phyloP scores from a whole-genome alignment of 2,329 filamentous ascomycete species.

The Stemphylium vesicarium region DNA sequence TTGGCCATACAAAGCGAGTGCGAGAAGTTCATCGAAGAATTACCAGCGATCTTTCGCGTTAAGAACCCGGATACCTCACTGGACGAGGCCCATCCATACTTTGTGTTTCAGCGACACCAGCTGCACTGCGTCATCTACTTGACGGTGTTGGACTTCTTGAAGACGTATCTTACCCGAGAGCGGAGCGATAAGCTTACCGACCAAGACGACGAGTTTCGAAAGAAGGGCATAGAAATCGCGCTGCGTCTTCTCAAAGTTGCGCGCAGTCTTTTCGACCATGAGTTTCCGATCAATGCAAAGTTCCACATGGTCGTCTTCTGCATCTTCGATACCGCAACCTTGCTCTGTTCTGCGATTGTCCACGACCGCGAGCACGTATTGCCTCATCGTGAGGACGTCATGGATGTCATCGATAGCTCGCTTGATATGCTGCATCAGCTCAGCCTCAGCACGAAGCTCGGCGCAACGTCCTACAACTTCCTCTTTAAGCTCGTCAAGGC shows the following conservation, averaged over 20 bases:
- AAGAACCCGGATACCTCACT: slow-evolving; percentile 51
- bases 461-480: slow-evolving; percentile 39
- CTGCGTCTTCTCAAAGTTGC: slow-evolving; percentile 53
- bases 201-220: slow-evolving; percentile 50
- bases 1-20: slow-evolving; percentile 44
- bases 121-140: slow-evolving; percentile 55
- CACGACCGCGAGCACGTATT: slow-evolving; percentile 56
- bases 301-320: slow-evolving; percentile 59
- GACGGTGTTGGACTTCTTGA: slow-evolving; percentile 56
- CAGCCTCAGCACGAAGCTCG: slow-evolving; percentile 37
- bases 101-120: slow-evolving; percentile 56
- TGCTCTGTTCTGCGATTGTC: slow-evolving; percentile 59
- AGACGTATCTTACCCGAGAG: slow-evolving; percentile 54
- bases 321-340: slow-evolving; percentile 60
- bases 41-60: slow-evolving; percentile 53
- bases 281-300: slow-evolving; percentile 56
- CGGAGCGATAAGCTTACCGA: slow-evolving; percentile 33
- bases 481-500: slow-evolving; percentile 40
- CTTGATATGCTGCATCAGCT: slow-evolving; percentile 42
- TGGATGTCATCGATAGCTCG: slow-evolving; percentile 48
- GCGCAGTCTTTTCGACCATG: slow-evolving; percentile 52
- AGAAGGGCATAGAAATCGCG: slow-evolving; percentile 53
- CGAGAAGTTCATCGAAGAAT: slow-evolving; percentile 52
- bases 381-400: slow-evolving; percentile 51
- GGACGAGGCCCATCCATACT: slow-evolving; percentile 53